phyloP scores from a whole-genome alignment of 2,329 filamentous ascomycete genomes.

The Trichoderma atroviride region DNA sequence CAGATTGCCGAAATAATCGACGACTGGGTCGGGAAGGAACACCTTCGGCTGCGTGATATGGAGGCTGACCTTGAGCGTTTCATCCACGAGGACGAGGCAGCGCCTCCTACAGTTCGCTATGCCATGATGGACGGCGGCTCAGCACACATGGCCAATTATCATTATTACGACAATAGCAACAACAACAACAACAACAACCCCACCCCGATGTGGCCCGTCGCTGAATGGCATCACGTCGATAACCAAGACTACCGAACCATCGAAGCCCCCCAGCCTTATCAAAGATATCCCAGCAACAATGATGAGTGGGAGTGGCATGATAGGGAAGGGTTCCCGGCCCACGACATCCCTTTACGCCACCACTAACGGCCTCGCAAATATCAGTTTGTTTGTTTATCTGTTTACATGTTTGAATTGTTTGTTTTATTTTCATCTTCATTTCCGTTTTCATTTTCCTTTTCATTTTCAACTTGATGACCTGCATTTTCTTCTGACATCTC shows the following conservation, averaged over 20 bases:
- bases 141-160: neutral
- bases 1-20: constrained; percentile 63
- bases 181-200: neutral
- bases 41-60: constrained; percentile 60
- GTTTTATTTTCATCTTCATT: neutral
- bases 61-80: constrained; percentile 64
- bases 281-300: constrained; percentile 6
- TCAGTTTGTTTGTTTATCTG: neutral
- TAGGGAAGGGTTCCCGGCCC: constrained; percentile 39
- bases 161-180: constrained; percentile 1
- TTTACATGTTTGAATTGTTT: neutral
- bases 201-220: constrained; percentile 15
- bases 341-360: neutral
- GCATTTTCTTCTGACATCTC: constrained; percentile 8
- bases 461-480: neutral
- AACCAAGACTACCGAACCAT: constrained; percentile 17
- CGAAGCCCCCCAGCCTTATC: constrained; percentile 21
- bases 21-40: constrained; percentile 59
- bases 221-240: constrained; percentile 15
- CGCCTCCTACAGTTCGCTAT: neutral
- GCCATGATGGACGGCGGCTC: neutral
- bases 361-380: neutral
- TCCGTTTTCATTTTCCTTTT: constrained; percentile 2
- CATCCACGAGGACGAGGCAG: constrained; percentile 33
- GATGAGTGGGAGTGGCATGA: constrained; percentile 42